Conservation (phyloP, 2,329 filamentous ascomycete species). For the Penicillium griseofulvum region DNA sequence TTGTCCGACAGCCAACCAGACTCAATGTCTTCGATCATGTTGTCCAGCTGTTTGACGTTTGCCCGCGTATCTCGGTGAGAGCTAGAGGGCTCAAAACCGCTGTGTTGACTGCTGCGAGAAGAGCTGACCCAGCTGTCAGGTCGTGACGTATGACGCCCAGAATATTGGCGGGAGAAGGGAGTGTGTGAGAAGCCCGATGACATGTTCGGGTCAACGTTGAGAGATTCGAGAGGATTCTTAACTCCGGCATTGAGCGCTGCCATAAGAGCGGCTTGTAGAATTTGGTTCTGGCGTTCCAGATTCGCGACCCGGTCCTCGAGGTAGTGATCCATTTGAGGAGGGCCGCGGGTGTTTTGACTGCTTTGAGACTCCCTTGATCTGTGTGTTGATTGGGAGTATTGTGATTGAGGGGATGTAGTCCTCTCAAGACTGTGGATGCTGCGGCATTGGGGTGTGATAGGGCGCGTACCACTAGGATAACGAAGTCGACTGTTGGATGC, state of each 20-base stretch:
- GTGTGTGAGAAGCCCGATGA: conserved; percentile 23
- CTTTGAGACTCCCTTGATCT: conserved; percentile 21
- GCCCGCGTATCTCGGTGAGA: conserved; percentile 19
- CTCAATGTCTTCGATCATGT: conserved; percentile 35
- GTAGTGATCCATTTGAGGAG: conserved; percentile 20
- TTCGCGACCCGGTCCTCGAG: conserved; percentile 40
- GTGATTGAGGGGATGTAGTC: conserved; percentile 23
- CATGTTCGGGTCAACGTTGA: conserved; percentile 23
- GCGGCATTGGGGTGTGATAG: conserved; percentile 26
- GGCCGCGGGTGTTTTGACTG: conserved; percentile 12
- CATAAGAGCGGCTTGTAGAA: conserved; percentile 43
- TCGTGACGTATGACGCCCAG: conserved; percentile 15
- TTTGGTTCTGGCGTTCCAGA: conserved; percentile 44
- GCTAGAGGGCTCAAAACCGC: conserved; percentile 25
- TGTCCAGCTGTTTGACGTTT: conserved; percentile 30
- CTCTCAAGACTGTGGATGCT: conserved; percentile 21
- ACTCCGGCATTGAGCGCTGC: conserved; percentile 40
- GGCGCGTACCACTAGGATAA: conserved; percentile 10
- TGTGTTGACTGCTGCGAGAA: conserved; percentile 27
- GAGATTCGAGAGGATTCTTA: conserved; percentile 30
- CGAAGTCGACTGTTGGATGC: conserved; percentile 7
- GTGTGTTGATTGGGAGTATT: conserved; percentile 23
- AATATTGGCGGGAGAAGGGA: conserved; percentile 14
- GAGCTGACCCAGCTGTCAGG: conserved; percentile 33
- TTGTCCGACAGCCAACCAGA: conserved; percentile 33